Conservation (phyloP, 768 basidiomycete species). For the Phylloporus arenicola region DNA sequence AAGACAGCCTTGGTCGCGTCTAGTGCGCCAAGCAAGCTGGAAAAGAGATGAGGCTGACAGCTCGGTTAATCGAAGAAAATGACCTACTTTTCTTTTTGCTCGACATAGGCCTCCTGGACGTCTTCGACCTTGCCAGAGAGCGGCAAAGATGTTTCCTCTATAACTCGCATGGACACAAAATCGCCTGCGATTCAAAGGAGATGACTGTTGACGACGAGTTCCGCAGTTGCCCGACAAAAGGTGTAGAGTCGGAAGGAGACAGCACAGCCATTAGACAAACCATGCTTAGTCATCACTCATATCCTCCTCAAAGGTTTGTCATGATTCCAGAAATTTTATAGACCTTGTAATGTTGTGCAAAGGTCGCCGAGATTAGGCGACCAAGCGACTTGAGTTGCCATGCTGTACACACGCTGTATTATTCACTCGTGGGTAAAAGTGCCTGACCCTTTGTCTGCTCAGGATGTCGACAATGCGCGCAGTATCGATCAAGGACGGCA, state of each 20-base stretch:
- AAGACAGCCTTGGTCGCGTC: conserved; percentile 66
- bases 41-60: background rate
- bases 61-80: background rate
- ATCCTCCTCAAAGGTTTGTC: no score
- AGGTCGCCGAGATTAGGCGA: background rate
- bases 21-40: conserved; percentile 62
- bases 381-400: background rate
- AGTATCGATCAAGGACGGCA: conserved; percentile 68
- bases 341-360: background rate
- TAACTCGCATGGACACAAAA: conserved; percentile 11
- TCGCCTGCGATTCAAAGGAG: conserved; percentile 2
- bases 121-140: conserved; percentile 49
- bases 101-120: conserved; percentile 70
- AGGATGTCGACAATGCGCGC: conserved; percentile 56
- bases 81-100: conserved; percentile 70
- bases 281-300: conserved; percentile 15
- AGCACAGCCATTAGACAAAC: conserved; percentile 8
- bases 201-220: background rate
- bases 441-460: background rate
- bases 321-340: background rate
- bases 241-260: background rate
- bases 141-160: conserved; percentile 11
- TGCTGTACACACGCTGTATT: conserved; percentile 1
- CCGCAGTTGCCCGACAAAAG: conserved; percentile 6
- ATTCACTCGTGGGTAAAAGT: background rate